A percentile compares a stretch with the other conserved stretches of the same genome.
Evolutionary conservation across 257 asterid species (phyloP).

Genomic region (Salvia hispanica): DNA sequence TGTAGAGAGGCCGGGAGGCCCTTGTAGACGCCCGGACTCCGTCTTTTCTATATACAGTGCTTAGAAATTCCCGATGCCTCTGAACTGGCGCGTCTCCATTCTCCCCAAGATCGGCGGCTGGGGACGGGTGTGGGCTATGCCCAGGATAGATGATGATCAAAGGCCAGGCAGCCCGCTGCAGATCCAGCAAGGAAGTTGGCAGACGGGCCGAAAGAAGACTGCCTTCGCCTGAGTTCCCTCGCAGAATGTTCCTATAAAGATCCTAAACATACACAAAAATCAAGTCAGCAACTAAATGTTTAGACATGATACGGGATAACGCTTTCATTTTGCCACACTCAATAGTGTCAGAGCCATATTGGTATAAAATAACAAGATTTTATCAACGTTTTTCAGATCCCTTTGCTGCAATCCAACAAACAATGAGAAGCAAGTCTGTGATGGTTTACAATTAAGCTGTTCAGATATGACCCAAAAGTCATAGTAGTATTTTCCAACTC

Average conservation of each 20-base stretch:
- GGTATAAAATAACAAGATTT: background rate
- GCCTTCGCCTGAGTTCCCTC: constrained; percentile 52
- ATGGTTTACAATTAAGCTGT: background rate
- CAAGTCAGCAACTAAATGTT: no score
- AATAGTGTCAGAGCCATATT: no score
- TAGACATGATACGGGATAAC: no score
- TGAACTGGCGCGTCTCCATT: constrained; percentile 75
- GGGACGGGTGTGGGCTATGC: constrained; percentile 94
- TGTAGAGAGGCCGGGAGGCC: constrained; percentile 93
- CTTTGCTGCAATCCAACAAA: constrained; percentile 11
- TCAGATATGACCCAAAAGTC: background rate
- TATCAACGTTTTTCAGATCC: background rate
- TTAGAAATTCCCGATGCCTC: constrained; percentile 77
- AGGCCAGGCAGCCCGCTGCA: constrained; percentile 85
- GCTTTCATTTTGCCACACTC: no score
- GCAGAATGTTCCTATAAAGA: constrained; percentile 70
- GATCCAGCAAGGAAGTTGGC: constrained; percentile 84
- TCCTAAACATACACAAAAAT: constrained; percentile 48
- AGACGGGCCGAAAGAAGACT: constrained; percentile 70
- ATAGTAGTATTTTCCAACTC: background rate
- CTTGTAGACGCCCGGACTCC: constrained; percentile 75
- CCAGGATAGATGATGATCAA: constrained; percentile 90
- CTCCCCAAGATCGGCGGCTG: constrained; percentile 92
- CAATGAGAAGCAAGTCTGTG: background rate
- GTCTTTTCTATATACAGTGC: constrained; percentile 54